A percentile compares a stretch with the other conserved stretches of the same genome.
Evolutionary conservation across 1,139 yeast genomes (phyloP).

Genomic region (Geotrichum australiense): DNA sequence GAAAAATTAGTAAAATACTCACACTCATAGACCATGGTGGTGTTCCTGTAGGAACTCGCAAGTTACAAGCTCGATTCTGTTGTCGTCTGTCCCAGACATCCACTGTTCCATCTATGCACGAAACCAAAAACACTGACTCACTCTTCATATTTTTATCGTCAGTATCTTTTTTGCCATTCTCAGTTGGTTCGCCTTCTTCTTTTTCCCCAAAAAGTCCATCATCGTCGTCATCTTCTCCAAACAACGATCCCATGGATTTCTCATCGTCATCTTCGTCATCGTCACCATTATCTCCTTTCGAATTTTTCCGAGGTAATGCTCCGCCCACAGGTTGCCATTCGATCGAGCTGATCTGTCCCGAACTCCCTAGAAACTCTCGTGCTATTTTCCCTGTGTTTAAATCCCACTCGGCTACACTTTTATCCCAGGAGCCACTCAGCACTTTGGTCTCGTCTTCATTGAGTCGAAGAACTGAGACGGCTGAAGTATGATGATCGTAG

Average conservation of each 20-base stretch:
- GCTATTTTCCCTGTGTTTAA: constrained; percentile 60
- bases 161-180: constrained; percentile 16
- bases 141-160: constrained; percentile 31
- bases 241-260: constrained; percentile 68
- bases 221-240: constrained; percentile 72
- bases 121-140: constrained; percentile 62
- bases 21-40: constrained; percentile 89
- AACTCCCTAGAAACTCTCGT: constrained; percentile 40
- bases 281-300: constrained; percentile 8
- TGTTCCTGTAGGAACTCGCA: constrained; percentile 55
- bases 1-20: constrained; percentile 7
- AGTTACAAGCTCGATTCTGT: constrained; percentile 42
- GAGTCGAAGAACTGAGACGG: constrained; percentile 66
- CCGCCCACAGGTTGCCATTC: constrained; percentile 75
- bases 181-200: constrained; percentile 30
- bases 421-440: constrained; percentile 90
- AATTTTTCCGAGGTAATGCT: constrained; percentile 26
- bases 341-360: constrained; percentile 75
- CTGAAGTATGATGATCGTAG: constrained; percentile 60
- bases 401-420: constrained; percentile 68
- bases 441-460: constrained; percentile 55
- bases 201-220: constrained; percentile 22
- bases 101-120: constrained; percentile 78
- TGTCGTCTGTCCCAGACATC: constrained; percentile 78
- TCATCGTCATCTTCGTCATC: constrained; percentile 36